Base-by-base conservation (phyloP, 2,329 filamentous ascomycete genomes). In the Diplodia corticola region DNA sequence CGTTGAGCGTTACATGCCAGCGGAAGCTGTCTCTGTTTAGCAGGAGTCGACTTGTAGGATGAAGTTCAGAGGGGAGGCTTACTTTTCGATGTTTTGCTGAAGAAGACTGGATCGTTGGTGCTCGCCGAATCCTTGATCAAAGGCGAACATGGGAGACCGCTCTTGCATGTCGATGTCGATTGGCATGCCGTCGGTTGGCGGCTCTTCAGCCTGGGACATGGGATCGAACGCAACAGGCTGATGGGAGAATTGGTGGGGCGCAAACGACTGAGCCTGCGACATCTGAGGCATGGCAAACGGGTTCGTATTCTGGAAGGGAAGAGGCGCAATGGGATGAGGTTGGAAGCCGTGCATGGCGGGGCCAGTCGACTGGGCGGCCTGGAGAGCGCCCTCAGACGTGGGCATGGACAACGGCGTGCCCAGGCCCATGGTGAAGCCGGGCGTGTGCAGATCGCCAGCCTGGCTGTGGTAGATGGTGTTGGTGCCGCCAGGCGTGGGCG, bases 1-100 rank as follows among this genome's bases (percentile, higher is more conserved):
- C 94, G 76, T 96, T 96, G 53, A 99, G 80, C 0, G 92, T 95
- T 60, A 92, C 90, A 75, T 95, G 91, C 75, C 92, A 98, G 48
- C 95, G 91, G 75, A 97, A 97, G 69, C 86, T 88, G 69, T 20
- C 9, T 12, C 9, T 24, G n/a, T 68, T 77, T 67, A 78, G 74
- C 66, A 53, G 46, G 20, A 13, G 15, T 17, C 12, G 12, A 48
- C 28, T 61, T 12, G 17, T 24, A 22, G n/a, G 48, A 12, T 22
- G 26, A 65, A 66, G 48, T 53, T 22, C 20, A 4, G 22, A 10
- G 37, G 22, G 5, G 26, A 44, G 9, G 78, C 81, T 72, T 73
- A 83, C 82, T 82, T 83, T 69, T 85, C 81, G 44, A 74, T 78
- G 9, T 78, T 75, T 26, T 78, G 75, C 67, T 80, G 78, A 13